phyloP scores from a whole-genome alignment of 306 rosid genomes.

The Cucurbita argyrosperma region DNA sequence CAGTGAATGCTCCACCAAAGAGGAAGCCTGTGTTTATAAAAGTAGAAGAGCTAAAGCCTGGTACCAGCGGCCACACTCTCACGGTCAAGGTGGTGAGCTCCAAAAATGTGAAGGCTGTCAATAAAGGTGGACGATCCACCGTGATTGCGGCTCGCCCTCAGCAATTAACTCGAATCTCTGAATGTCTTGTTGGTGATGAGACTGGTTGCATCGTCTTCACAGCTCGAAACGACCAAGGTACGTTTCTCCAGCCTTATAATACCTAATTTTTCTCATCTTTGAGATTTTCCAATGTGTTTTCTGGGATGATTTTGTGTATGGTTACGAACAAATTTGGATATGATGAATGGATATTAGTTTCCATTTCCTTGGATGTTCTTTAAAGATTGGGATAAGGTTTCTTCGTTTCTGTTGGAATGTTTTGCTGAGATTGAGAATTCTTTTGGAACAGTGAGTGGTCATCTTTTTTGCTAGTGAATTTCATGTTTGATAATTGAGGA shows the following conservation, averaged over 20 bases:
- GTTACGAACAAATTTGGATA: background rate
- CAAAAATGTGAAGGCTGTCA: constrained; percentile 24
- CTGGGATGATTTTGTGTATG: background rate
- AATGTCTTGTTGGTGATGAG: constrained; percentile 68
- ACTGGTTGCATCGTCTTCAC: constrained; percentile 65
- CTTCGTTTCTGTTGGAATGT: too few relatives aligned
- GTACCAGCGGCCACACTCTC: constrained; percentile 70
- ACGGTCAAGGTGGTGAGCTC: constrained; percentile 69
- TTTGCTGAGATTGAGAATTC: background rate
- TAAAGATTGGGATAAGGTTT: too few relatives aligned
- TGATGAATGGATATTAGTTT: too few relatives aligned
- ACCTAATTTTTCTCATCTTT: background rate
- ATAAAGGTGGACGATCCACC: constrained; percentile 37
- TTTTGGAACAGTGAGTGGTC: background rate
- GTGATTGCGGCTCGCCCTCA: constrained; percentile 23
- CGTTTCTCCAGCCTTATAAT: background rate
- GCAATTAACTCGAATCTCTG: constrained; percentile 53
- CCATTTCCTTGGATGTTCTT: background rate
- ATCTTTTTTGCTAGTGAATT: background rate
- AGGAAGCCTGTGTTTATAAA: constrained; percentile 77
- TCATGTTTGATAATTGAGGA: background rate
- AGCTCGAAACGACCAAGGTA: constrained; percentile 88
- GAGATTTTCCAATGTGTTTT: background rate
- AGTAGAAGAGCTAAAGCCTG: constrained; percentile 66
- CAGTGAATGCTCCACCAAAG: constrained; percentile 24